Evolutionary conservation across 805 yeast species (phyloP).

Genomic region (Candida silvicultrix): DNA sequence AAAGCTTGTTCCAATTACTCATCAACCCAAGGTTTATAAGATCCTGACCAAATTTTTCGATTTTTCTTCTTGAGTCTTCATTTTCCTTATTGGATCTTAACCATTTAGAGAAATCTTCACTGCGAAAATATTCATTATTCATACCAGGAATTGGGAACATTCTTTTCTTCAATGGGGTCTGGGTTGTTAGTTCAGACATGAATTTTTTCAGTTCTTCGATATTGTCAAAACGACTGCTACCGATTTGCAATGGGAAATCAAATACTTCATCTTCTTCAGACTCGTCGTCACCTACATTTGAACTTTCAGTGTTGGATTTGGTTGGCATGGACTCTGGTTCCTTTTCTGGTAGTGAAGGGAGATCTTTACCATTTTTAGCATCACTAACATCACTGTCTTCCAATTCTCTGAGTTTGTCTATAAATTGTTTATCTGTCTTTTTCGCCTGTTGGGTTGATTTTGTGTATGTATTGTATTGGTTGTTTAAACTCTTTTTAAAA

Average conservation of each 20-base stretch:
- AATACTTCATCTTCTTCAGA: constrained; percentile 13
- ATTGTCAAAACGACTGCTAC: constrained; percentile 7
- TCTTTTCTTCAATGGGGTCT: constrained; percentile 19
- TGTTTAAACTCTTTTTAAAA: constrained; percentile 5
- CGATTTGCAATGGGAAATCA: constrained; percentile 19
- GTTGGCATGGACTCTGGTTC: not conserved
- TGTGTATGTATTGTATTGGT: constrained; percentile 8
- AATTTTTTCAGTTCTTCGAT: constrained; percentile 11
- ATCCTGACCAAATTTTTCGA: constrained; percentile 28
- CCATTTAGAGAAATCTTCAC: constrained; percentile 20
- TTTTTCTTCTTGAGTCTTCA: constrained; percentile 23
- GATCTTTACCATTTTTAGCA: not conserved
- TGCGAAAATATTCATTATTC: constrained; percentile 24
- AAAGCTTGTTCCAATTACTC: constrained; percentile 19
- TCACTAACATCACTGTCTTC: constrained; percentile 7
- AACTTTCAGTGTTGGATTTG: not conserved
- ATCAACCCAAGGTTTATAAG: constrained; percentile 20
- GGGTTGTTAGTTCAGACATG: constrained; percentile 6
- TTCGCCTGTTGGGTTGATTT: constrained; percentile 5
- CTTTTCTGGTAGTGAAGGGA: not conserved
- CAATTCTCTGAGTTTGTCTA: constrained; percentile 7
- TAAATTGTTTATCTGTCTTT: constrained; percentile 9
- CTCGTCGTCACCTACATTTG: constrained; percentile 2
- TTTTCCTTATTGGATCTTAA: constrained; percentile 14
- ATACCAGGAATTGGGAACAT: constrained; percentile 25